These are phyloP conservation scores for Monosporascus sp. DNA, from an alignment of 2,329 filamentous ascomycete species.

Conservation along the genomic window DNA sequence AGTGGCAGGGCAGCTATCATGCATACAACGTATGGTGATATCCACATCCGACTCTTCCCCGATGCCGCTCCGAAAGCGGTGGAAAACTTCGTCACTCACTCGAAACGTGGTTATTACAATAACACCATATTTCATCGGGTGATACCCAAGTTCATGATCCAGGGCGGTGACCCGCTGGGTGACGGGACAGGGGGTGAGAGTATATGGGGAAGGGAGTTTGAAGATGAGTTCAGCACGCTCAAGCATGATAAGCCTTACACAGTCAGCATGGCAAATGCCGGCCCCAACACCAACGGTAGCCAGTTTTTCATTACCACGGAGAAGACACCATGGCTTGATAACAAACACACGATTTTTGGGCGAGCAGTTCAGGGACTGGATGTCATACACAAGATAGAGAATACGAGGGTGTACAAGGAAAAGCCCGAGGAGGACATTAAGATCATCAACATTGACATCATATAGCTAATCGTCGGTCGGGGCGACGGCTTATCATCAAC, in stretches of 20 bases:
- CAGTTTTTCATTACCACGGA: slow-evolving; percentile 99
- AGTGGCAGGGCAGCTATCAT: slow-evolving; percentile 75
- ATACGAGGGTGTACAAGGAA: slow-evolving; percentile 77
- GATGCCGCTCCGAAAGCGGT: slow-evolving; percentile 90
- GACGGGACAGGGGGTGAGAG: slow-evolving; percentile 87
- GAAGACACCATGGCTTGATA: slow-evolving; percentile 92
- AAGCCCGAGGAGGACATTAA: slow-evolving; percentile 97
- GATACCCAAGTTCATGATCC: slow-evolving; percentile 98
- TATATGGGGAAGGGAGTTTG: slow-evolving; percentile 89
- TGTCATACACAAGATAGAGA: slow-evolving; percentile 94
- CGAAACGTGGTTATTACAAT: slow-evolving; percentile 90
- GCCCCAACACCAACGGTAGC: slow-evolving; percentile 88
- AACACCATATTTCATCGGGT: slow-evolving; percentile 96
- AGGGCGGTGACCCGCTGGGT: slow-evolving; percentile 75
- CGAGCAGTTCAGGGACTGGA: slow-evolving; percentile 85
- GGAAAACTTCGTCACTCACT: slow-evolving; percentile 94
- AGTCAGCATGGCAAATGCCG: slow-evolving; percentile 95
- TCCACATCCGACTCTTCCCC: slow-evolving; percentile 87
- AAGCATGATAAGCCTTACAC: slow-evolving; percentile 96
- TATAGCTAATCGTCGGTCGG: slow-evolving; percentile 26
- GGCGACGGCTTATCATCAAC: background rate
- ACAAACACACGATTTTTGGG: slow-evolving; percentile 95
- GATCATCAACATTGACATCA: slow-evolving; percentile 78
- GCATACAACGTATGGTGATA: slow-evolving; percentile 91
- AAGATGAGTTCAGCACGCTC: slow-evolving; percentile 86